phyloP scores from a whole-genome alignment of 2,329 filamentous ascomycete genomes.

The Spiromastix sp. region DNA sequence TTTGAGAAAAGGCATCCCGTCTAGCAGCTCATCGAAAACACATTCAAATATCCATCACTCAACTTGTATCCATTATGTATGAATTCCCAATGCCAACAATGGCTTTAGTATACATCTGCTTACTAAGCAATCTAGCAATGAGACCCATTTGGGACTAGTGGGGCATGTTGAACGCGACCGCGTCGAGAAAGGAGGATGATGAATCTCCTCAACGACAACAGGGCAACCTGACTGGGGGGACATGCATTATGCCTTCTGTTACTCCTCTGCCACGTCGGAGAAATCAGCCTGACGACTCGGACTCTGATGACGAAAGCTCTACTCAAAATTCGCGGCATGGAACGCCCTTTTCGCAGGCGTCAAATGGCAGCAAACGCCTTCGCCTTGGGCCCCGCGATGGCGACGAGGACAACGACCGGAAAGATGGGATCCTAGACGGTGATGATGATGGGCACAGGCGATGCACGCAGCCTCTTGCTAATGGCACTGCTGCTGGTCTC shows the following conservation, averaged over 20 bases:
- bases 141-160: too few relatives aligned
- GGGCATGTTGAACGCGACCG: too few relatives aligned
- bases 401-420: conserved; percentile 1
- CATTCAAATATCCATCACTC: too few relatives aligned
- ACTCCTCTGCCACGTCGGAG: conserved; percentile 18
- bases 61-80: too few relatives aligned
- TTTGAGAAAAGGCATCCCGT: too few relatives aligned
- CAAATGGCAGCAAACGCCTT: conserved; percentile 23
- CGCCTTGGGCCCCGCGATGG: conserved; percentile 12
- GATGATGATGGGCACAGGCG: background rate
- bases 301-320: conserved; percentile 15
- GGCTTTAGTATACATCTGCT: too few relatives aligned
- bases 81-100: too few relatives aligned
- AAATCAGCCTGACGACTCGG: conserved; percentile 15
- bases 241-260: conserved; percentile 18
- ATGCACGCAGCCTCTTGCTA: background rate
- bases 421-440: background rate
- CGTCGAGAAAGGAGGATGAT: too few relatives aligned
- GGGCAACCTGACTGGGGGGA: too few relatives aligned
- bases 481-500: background rate
- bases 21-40: too few relatives aligned
- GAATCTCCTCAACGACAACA: too few relatives aligned
- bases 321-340: conserved; percentile 10
- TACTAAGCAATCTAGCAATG: too few relatives aligned
- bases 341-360: conserved; percentile 16